Evolutionary conservation across 148 eudicot species (phyloP).

Genomic region (Cornus controversa): DNA sequence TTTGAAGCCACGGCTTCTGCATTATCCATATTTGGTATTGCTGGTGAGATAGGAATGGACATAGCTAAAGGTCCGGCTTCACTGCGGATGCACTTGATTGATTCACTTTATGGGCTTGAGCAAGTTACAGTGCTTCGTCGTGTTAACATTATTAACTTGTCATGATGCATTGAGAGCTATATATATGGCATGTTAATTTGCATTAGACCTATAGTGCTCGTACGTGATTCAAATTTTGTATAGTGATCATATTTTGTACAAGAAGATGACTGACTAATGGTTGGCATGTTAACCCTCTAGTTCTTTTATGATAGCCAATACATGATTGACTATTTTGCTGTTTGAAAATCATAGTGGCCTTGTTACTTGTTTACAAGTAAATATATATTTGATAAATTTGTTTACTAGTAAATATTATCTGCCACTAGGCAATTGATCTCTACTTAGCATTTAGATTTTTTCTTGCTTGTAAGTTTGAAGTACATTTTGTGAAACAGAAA

Average conservation of each 20-base stretch:
- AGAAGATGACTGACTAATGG: not conserved
- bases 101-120: conserved; percentile 73
- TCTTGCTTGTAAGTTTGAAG: not conserved
- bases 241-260: no score
- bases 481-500: not conserved
- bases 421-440: not conserved
- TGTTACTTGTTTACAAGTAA: no score
- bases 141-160: conserved; percentile 33
- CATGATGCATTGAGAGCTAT: conserved; percentile 3
- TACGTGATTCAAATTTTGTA: not conserved
- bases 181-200: conserved; percentile 6
- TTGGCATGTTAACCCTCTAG: not conserved
- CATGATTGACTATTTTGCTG: not conserved
- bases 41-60: conserved; percentile 72
- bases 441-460: no score
- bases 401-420: not conserved
- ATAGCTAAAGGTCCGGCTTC: conserved; percentile 84
- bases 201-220: not conserved
- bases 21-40: conserved; percentile 67
- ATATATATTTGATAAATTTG: no score
- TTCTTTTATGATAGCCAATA: not conserved
- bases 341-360: not conserved
- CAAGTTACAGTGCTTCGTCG: conserved; percentile 37
- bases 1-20: conserved; percentile 86
- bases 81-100: conserved; percentile 66